Evolutionary conservation across 2,329 filamentous ascomycete species (phyloP), one percentile per base, ranked within the genome.

Genomic region (Hypoxylon sp.): DNA sequence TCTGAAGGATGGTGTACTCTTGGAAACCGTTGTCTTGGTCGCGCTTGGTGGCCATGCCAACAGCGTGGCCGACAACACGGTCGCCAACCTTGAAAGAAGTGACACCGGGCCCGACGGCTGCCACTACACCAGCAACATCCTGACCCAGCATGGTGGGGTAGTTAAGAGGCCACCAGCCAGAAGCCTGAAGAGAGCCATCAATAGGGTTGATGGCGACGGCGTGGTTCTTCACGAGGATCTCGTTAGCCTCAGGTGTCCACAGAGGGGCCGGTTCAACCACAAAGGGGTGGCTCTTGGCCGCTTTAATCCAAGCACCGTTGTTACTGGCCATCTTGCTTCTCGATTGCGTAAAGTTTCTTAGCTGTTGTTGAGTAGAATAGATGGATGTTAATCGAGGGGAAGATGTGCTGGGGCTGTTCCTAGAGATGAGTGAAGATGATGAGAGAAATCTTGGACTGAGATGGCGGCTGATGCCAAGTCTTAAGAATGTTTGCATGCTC

Each of bases 141-240:
- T 72, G 68, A 13, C 79, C 79, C 7, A 79, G 66, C 60, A 81
- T 68, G n/a, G 67, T 73, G 1, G 79, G 79, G 60, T 77, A 80
- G 34, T 70, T 76, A 23, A 80, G 69, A 6, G 72, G 65, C 56
- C 70, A 65, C 58, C 80, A 72, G 23, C 75, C 79, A 7, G 55
- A 49, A 23, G 76, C 71, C 56, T 78, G 76, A 32, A 78, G 72
- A 17, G 71, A 71, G 46, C 72, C 73, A 63, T 80, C 78, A 10
- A 78, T 46, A 73, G 74, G 65, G 76, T 79, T 80, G 53, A 79
- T 74, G 17, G 77, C 77, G 25, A 79, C 60, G 23, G 76, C 74
- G 41, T 68, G 68, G 67, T 74, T 76, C 43, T 72, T 71, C 9
- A 79, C 70, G 17, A 78, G 51, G 25, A 78, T 68, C 55, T 77